Conservation (phyloP, 345 rosid genomes). For the Bretschneidera sinensis region DNA sequence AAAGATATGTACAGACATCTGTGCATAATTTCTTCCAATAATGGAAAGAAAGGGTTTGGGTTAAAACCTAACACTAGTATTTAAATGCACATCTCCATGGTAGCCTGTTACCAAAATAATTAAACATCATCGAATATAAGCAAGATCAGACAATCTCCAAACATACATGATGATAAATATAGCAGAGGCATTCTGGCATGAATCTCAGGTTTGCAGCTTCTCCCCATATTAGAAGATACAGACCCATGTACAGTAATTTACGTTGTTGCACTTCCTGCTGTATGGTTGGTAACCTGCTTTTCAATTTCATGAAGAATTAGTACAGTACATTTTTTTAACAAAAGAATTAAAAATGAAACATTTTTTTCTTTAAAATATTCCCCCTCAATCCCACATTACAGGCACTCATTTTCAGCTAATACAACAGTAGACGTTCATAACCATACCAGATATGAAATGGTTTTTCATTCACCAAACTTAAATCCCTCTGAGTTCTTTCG, state of each 20-base stretch:
- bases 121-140: slow-evolving; percentile 2
- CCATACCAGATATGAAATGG: neutral
- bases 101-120: neutral
- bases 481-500: neutral
- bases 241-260: slow-evolving; percentile 87
- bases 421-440: neutral
- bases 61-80: no score
- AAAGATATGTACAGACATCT: neutral
- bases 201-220: slow-evolving; percentile 98
- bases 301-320: neutral
- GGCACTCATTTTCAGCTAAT: no score
- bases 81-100: neutral
- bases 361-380: no score
- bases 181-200: slow-evolving; percentile 99
- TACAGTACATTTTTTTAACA: neutral
- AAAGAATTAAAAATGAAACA: neutral
- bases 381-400: no score
- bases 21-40: no score
- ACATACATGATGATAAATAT: slow-evolving; percentile 97
- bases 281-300: slow-evolving; percentile 91
- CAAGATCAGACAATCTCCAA: slow-evolving; percentile 6
- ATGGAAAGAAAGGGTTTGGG: neutral
- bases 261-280: slow-evolving; percentile 99
- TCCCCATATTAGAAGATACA: slow-evolving; percentile 98
- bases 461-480: neutral